phyloP scores from a whole-genome alignment of 257 asterid species.

The Gentiana straminea region DNA sequence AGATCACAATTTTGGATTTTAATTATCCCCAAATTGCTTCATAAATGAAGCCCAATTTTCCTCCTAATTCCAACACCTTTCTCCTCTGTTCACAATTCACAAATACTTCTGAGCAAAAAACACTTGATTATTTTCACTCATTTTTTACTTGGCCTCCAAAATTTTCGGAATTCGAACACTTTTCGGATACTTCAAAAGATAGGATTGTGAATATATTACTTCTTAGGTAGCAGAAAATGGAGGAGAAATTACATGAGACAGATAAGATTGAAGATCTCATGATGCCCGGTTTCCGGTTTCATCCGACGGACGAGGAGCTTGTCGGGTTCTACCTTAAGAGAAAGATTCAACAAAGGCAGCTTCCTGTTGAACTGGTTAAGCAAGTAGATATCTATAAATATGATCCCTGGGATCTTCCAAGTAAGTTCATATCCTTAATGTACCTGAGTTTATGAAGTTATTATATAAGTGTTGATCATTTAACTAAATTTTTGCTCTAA shows the following conservation, averaged over 20 bases:
- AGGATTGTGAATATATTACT: too few species aligned
- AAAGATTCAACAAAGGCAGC: slow-evolving; percentile 50
- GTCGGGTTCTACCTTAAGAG: slow-evolving; percentile 62
- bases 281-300: slow-evolving; percentile 84
- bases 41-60: slow-evolving; percentile 8
- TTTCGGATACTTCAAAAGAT: neutral
- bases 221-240: slow-evolving; percentile 18
- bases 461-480: too few species aligned
- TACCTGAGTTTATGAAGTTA: too few species aligned
- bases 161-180: slow-evolving; percentile 7
- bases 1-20: slow-evolving; percentile 48
- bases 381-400: slow-evolving; percentile 76
- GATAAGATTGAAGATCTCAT: slow-evolving; percentile 47
- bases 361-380: slow-evolving; percentile 69
- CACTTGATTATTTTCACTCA: slow-evolving; percentile 4
- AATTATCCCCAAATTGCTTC: slow-evolving; percentile 13
- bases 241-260: slow-evolving; percentile 26
- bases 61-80: slow-evolving; percentile 13
- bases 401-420: slow-evolving; percentile 94
- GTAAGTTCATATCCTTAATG: slow-evolving; percentile 22
- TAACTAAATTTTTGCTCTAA: too few species aligned
- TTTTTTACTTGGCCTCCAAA: slow-evolving; percentile 2
- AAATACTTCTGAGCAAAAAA: neutral
- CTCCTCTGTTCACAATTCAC: neutral
- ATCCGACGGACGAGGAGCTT: slow-evolving; percentile 83